Percentiles rank a stretch among this genome's conserved stretches.
These are phyloP conservation scores for Sclerotinia trifoliorum DNA, from an alignment of 2,329 filamentous ascomycete genomes.

Conservation along the genomic window DNA sequence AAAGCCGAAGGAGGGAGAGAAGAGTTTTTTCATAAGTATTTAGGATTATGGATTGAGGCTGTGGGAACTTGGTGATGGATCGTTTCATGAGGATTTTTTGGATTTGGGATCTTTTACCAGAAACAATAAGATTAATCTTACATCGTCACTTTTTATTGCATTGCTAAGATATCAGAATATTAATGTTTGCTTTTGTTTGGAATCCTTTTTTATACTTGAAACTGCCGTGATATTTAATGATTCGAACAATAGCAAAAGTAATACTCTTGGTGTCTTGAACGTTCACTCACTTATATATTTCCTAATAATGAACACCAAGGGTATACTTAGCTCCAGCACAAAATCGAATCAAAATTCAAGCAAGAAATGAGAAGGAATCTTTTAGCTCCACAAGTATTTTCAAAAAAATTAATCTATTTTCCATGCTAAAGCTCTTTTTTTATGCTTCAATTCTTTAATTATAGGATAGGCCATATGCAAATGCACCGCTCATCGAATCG, in stretches of 20 bases:
- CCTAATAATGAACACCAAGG: too few relatives aligned
- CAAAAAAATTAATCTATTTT: not conserved
- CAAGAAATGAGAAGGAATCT: too few relatives aligned
- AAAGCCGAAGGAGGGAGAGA: conserved; percentile 70
- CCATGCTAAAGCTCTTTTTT: not conserved
- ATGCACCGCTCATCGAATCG: not conserved
- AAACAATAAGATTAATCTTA: not conserved
- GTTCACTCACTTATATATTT: too few relatives aligned
- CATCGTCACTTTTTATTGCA: not conserved
- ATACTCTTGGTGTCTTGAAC: too few relatives aligned
- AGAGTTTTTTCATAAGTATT: conserved; percentile 69
- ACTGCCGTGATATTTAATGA: too few relatives aligned
- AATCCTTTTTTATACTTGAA: not conserved
- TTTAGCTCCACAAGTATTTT: too few relatives aligned
- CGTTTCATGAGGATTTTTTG: not conserved
- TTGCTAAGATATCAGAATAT: not conserved
- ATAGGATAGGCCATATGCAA: too few relatives aligned
- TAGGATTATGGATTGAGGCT: conserved; percentile 13
- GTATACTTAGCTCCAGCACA: too few relatives aligned
- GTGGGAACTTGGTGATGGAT: not conserved
- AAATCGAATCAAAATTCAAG: too few relatives aligned
- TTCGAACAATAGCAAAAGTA: too few relatives aligned
- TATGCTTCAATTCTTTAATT: not conserved
- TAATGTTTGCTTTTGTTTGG: not conserved
- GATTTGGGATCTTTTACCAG: not conserved